Evolutionary conservation across 768 basidiomycete species (phyloP).

Genomic region (Tephrocybe sp.): DNA sequence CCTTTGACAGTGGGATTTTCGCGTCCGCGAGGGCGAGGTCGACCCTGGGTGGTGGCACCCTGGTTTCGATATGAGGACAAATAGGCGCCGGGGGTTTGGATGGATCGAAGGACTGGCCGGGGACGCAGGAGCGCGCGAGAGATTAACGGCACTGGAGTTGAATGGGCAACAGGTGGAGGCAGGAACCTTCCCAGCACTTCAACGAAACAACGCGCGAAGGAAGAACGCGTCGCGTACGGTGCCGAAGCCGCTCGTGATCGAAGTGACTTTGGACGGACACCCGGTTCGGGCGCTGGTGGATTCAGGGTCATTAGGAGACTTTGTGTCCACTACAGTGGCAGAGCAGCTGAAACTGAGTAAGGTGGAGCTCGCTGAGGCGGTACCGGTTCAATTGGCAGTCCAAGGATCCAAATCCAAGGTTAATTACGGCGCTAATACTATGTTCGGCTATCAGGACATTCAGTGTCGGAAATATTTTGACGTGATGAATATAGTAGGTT

Average conservation of each 20-base stretch:
- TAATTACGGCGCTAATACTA: slow-evolving; percentile 21
- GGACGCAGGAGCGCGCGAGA: too few species aligned
- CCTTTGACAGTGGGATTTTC: too few species aligned
- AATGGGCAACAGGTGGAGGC: slow-evolving; percentile 1
- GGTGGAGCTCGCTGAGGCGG: slow-evolving; percentile 25
- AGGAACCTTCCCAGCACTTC: neutral
- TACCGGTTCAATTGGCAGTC: slow-evolving; percentile 35
- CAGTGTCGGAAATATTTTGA: too few species aligned
- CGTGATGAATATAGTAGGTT: too few species aligned
- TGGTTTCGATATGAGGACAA: too few species aligned
- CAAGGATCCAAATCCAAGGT: slow-evolving; percentile 36
- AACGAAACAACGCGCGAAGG: neutral
- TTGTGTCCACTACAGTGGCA: slow-evolving; percentile 31
- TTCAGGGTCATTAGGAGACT: slow-evolving; percentile 36
- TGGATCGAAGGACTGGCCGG: too few species aligned
- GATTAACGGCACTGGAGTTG: neutral
- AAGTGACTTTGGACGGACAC: slow-evolving; percentile 27
- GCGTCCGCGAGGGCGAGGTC: too few species aligned
- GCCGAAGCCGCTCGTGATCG: slow-evolving; percentile 20
- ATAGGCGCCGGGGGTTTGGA: too few species aligned
- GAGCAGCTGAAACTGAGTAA: slow-evolving; percentile 31
- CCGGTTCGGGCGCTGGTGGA: slow-evolving; percentile 33
- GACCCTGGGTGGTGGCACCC: too few species aligned
- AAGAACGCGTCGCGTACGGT: neutral
- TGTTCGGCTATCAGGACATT: too few species aligned